These are phyloP conservation scores for Monosporascus ibericus DNA, from an alignment of 2,329 filamentous ascomycete genomes.

Conservation along the genomic window DNA sequence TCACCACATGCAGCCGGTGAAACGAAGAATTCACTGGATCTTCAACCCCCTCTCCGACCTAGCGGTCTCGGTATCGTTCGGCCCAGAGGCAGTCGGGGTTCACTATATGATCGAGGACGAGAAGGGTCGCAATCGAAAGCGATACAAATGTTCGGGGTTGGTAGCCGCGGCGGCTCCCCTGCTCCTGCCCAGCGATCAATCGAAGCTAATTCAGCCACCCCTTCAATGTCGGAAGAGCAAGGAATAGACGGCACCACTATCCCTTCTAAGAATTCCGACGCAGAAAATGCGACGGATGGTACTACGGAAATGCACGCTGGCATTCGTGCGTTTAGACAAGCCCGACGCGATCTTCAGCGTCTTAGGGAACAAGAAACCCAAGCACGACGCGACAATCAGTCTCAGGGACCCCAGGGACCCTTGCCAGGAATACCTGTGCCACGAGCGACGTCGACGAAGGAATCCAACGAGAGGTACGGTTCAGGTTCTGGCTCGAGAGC, in stretches of 20 bases:
- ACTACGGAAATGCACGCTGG: constrained; percentile 37
- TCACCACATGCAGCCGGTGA: constrained; percentile 34
- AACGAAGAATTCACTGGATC: constrained; percentile 22
- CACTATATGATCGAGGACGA: constrained; percentile 44
- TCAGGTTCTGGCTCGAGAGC: constrained; percentile 19
- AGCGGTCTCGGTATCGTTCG: constrained; percentile 60
- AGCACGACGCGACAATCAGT: constrained; percentile 32
- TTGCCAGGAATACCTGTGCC: constrained; percentile 12
- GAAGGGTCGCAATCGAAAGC: constrained; percentile 44
- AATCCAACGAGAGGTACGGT: constrained; percentile 21
- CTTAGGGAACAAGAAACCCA: constrained; percentile 48
- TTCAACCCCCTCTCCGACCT: constrained; percentile 31
- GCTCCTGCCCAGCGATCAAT: constrained; percentile 8
- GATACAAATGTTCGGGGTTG: constrained; percentile 56
- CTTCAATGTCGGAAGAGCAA: constrained; percentile 5
- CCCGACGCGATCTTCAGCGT: constrained; percentile 49
- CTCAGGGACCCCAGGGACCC: constrained; percentile 15
- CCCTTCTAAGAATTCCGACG: constrained; percentile 3
- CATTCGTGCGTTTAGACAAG: constrained; percentile 51
- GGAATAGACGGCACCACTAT: constrained; percentile 1
- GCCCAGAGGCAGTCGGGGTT: constrained; percentile 62
- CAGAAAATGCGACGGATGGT: constrained; percentile 13
- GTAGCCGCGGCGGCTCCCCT: constrained; percentile 30
- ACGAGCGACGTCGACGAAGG: constrained; percentile 15
- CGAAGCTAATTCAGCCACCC: not conserved